phyloP scores from a whole-genome alignment of 2,329 filamentous ascomycete species.

The Seiridium unicorne region DNA sequence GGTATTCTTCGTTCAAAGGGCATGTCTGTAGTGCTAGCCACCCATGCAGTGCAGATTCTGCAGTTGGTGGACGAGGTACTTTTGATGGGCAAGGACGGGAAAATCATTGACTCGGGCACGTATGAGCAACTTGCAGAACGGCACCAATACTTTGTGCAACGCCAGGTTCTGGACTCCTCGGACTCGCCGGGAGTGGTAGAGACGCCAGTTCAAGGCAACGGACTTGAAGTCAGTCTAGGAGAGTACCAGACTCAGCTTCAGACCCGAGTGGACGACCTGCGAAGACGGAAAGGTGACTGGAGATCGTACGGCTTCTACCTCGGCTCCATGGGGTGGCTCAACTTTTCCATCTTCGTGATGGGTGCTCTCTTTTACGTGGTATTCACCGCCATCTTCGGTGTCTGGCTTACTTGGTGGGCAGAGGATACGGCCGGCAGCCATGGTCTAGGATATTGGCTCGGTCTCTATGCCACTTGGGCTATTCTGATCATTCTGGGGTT shows the following conservation, averaged over 20 bases:
- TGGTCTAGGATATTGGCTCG: background rate
- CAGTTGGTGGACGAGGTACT: background rate
- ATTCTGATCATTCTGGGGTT: background rate
- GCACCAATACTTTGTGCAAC: background rate
- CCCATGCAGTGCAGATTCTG: background rate
- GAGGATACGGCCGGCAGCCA: background rate
- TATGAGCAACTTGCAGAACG: background rate
- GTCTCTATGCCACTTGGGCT: background rate
- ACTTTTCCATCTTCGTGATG: background rate
- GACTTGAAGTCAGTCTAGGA: background rate
- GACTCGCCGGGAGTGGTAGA: background rate
- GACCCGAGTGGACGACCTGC: background rate
- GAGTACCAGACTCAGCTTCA: background rate
- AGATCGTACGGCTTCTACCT: constrained; percentile 4
- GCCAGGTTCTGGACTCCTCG: background rate
- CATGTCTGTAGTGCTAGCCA: background rate
- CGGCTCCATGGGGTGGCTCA: constrained; percentile 1
- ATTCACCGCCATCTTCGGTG: background rate
- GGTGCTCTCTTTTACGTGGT: background rate
- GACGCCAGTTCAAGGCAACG: background rate
- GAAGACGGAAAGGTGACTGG: constrained; percentile 7
- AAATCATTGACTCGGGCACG: background rate
- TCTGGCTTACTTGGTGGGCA: background rate
- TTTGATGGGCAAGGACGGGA: background rate
- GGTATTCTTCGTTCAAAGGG: background rate